These are phyloP conservation scores for Aspergillus funiculosus DNA, from an alignment of 495 filamentous ascomycete genomes.

Conservation along the genomic window DNA sequence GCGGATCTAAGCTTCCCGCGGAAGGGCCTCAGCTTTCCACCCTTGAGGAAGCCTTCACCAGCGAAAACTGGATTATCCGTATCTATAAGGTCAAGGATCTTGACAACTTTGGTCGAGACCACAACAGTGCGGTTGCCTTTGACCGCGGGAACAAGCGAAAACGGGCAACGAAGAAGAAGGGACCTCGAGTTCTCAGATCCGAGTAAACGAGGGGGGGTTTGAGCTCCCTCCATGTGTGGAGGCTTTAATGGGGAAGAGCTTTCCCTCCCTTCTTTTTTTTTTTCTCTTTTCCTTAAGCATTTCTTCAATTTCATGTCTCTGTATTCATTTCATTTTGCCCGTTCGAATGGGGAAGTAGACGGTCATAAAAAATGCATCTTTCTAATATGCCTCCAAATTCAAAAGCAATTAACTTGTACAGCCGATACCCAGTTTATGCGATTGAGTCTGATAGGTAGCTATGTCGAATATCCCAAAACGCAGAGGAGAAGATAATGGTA, in stretches of 20 bases:
- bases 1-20: constrained; percentile 71
- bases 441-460: too few species aligned
- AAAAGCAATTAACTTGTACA: constrained; percentile 1
- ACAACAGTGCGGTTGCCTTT: constrained; percentile 77
- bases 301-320: constrained; percentile 16
- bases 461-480: background rate
- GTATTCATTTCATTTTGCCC: constrained; percentile 10
- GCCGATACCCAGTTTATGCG: too few species aligned
- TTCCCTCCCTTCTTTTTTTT: constrained; percentile 1
- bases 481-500: background rate
- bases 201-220: constrained; percentile 50
- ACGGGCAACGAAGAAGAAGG: constrained; percentile 72
- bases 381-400: background rate
- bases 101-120: constrained; percentile 90
- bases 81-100: constrained; percentile 99
- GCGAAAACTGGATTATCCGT: constrained; percentile 99
- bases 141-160: constrained; percentile 94
- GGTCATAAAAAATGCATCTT: constrained; percentile 11
- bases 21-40: constrained; percentile 81
- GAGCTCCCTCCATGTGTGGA: background rate
- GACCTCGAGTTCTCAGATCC: constrained; percentile 72
- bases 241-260: constrained; percentile 1
- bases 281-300: constrained; percentile 8
- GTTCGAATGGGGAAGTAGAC: constrained; percentile 6
- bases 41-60: constrained; percentile 95